Conservation (phyloP, 306 rosid genomes). For the Purshia tridentata region DNA sequence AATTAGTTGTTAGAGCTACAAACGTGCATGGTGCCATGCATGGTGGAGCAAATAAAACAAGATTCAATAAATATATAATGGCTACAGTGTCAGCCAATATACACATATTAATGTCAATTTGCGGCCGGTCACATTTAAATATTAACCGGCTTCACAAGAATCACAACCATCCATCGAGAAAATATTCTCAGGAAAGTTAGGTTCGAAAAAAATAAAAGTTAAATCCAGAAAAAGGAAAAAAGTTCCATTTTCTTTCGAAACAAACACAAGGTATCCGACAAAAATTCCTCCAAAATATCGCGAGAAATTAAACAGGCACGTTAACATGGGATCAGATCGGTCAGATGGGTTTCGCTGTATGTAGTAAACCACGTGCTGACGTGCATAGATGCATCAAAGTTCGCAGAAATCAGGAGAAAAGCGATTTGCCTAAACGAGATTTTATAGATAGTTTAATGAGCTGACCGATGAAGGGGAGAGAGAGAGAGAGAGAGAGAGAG, state of each 20-base stretch:
- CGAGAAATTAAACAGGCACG: slow-evolving; percentile 39
- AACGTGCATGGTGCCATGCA: slow-evolving; percentile 35
- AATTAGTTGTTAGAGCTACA: not conserved
- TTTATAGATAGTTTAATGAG: slow-evolving; percentile 18
- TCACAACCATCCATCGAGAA: slow-evolving; percentile 18
- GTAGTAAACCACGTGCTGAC: slow-evolving; percentile 55
- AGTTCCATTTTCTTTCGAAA: not conserved
- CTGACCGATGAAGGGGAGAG: slow-evolving; percentile 13
- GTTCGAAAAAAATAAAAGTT: slow-evolving; percentile 5
- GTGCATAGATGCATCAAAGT: slow-evolving; percentile 47
- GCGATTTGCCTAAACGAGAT: slow-evolving; percentile 22
- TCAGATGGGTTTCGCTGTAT: slow-evolving; percentile 20
- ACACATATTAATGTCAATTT: slow-evolving; percentile 2
- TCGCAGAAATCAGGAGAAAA: slow-evolving; percentile 29
- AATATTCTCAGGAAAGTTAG: slow-evolving; percentile 13
- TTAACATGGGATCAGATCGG: slow-evolving; percentile 16
- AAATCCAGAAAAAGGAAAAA: not conserved
- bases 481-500: not conserved
- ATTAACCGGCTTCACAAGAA: slow-evolving; percentile 18
- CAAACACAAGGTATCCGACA: slow-evolving; percentile 3
- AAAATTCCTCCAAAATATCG: slow-evolving; percentile 13
- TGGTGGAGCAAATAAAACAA: slow-evolving; percentile 21
- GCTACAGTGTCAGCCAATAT: not conserved
- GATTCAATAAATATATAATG: not conserved
- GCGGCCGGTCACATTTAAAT: slow-evolving; percentile 22